A percentile compares a stretch with the other conserved stretches of the same genome.
Conservation (phyloP, 2,329 filamentous ascomycete genomes). For the Penicillium frequentans region DNA sequence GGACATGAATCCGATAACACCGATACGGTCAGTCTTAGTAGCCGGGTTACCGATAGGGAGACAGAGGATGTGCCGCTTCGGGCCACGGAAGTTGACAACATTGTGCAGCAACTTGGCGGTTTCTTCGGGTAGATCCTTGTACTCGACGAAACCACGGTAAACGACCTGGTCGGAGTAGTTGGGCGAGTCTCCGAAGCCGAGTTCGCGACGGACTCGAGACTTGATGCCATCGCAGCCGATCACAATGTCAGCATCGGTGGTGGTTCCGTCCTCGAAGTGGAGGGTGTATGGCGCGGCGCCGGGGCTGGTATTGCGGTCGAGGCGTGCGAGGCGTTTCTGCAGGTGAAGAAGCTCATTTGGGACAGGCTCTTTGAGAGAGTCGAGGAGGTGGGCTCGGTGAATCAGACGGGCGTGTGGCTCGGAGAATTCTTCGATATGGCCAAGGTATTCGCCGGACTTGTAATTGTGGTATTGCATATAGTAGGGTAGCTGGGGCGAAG, state of each 20-base stretch:
- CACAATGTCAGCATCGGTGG: conserved; percentile 43
- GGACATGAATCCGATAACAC: conserved; percentile 39
- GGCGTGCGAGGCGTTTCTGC: conserved; percentile 24
- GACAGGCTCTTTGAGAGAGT: conserved; percentile 34
- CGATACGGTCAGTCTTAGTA: conserved; percentile 30
- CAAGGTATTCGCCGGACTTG: conserved; percentile 14
- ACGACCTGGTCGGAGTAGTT: conserved; percentile 40
- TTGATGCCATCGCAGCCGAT: conserved; percentile 53
- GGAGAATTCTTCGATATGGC: conserved; percentile 30
- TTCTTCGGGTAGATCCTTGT: conserved; percentile 30
- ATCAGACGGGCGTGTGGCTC: conserved; percentile 27
- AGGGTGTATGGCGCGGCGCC: conserved; percentile 33
- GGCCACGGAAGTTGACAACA: conserved; percentile 36
- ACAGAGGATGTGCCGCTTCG: conserved; percentile 33
- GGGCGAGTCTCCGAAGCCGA: conserved; percentile 29
- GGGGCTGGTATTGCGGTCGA: conserved; percentile 18
- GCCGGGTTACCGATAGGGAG: conserved; percentile 40
- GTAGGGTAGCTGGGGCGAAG: conserved; percentile 30
- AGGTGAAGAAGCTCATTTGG: conserved; percentile 26
- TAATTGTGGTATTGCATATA: conserved; percentile 32
- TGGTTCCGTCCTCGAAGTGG: conserved; percentile 46
- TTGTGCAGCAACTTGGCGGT: conserved; percentile 31
- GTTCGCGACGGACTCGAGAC: conserved; percentile 43
- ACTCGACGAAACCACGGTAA: conserved; percentile 36
- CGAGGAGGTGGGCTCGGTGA: conserved; percentile 35